Evolutionary conservation across 2,329 filamentous ascomycete genomes (phyloP).

Genomic region (Raffaelea ambrosiae): DNA sequence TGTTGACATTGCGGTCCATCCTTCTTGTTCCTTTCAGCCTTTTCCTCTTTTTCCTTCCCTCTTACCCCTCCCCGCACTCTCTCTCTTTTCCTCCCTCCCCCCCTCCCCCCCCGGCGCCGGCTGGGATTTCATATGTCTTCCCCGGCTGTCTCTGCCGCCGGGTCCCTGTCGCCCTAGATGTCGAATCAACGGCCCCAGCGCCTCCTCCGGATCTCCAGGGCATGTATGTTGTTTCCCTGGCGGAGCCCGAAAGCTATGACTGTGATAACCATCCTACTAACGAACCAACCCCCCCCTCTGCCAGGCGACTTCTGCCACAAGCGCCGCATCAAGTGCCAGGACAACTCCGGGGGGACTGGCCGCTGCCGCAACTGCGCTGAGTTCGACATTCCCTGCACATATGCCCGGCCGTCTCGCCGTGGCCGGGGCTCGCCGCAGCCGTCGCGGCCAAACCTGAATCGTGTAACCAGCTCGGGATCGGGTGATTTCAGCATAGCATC

Average conservation of each 20-base stretch:
- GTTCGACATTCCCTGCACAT: conserved; percentile 15
- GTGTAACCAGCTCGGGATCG: too few relatives aligned
- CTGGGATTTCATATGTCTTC: background rate
- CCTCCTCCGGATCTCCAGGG: conserved; percentile 11
- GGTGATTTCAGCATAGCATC: too few relatives aligned
- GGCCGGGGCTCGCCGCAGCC: conserved; percentile 11
- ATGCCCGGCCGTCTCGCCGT: conserved; percentile 13
- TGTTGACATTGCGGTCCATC: background rate
- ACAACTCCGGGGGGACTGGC: conserved; percentile 3
- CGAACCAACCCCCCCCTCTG: background rate
- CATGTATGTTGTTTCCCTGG: conserved; percentile 5
- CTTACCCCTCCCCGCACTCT: background rate
- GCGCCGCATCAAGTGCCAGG: conserved; percentile 16
- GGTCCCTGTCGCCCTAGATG: conserved; percentile 1
- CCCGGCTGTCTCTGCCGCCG: background rate
- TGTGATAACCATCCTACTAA: background rate
- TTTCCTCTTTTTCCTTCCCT: background rate
- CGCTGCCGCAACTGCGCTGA: conserved; percentile 16
- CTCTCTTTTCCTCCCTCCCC: too few relatives aligned
- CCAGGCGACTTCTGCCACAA: conserved; percentile 16
- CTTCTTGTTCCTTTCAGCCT: background rate
- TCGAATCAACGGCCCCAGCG: conserved; percentile 8
- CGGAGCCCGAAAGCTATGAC: too few relatives aligned
- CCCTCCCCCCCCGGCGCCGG: too few relatives aligned
- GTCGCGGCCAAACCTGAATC: background rate